phyloP scores from a whole-genome alignment of 768 basidiomycete species.

The Leccinellum rugosiceps region DNA sequence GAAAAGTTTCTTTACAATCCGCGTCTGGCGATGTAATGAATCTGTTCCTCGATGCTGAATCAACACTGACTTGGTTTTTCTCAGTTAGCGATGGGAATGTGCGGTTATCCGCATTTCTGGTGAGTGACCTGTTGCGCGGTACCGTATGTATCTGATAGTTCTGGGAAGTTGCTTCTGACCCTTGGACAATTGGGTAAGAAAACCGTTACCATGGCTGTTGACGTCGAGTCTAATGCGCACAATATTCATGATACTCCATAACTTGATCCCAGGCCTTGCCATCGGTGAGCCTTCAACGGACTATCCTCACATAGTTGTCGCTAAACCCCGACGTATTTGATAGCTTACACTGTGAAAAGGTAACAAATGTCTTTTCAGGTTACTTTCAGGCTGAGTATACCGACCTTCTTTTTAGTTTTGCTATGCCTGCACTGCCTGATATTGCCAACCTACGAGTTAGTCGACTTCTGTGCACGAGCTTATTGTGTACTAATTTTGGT shows the following conservation, averaged over 20 bases:
- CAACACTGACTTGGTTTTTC: neutral
- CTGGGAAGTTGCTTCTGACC: conserved; percentile 41
- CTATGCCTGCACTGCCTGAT: conserved; percentile 40
- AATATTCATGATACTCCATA: conserved; percentile 2
- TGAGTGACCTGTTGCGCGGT: conserved; percentile 25
- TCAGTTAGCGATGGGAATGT: conserved; percentile 56
- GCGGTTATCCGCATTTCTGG: conserved; percentile 43
- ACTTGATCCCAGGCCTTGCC: conserved; percentile 32
- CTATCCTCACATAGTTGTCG: neutral
- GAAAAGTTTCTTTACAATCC: conserved; percentile 50
- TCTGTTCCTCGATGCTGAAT: conserved; percentile 4
- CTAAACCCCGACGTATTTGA: conserved; percentile 2
- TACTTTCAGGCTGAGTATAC: neutral
- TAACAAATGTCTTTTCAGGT: conserved; percentile 18
- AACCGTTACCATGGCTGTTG: neutral
- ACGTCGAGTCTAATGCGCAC: neutral
- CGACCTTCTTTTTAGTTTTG: conserved; percentile 31
- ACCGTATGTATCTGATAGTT: neutral
- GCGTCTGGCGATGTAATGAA: conserved; percentile 58
- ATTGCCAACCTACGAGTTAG: conserved; percentile 45
- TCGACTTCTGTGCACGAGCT: neutral
- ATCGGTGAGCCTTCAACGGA: conserved; percentile 30
- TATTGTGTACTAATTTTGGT: neutral
- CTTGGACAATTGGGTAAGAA: conserved; percentile 50
- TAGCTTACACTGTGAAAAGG: conserved; percentile 47